phyloP scores from a whole-genome alignment of 2,329 filamentous ascomycete genomes.

The Akanthomyces uredinophilus region DNA sequence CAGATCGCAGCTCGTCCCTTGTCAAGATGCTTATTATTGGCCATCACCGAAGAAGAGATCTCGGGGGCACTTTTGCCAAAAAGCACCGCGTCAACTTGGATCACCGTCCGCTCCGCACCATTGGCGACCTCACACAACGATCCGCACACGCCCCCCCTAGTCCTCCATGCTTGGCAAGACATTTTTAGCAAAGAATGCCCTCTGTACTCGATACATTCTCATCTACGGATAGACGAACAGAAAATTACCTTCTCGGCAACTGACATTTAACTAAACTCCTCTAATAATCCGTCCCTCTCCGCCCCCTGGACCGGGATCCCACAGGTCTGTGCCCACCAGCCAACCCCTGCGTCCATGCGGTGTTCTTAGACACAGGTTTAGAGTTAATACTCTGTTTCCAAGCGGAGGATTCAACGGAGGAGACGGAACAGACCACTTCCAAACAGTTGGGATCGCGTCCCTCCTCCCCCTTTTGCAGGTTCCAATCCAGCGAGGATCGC shows the following conservation, averaged over 20 bases:
- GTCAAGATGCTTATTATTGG: not conserved
- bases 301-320: not conserved
- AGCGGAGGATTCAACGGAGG: not conserved
- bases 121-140: constrained; percentile 11
- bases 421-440: not conserved
- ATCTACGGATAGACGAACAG: not conserved
- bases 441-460: not conserved
- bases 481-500: not conserved
- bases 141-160: not conserved
- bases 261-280: not conserved
- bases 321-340: not conserved
- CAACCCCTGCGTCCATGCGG: not conserved
- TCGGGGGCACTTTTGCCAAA: not conserved
- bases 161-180: constrained; percentile 3
- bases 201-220: constrained; percentile 9
- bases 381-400: not conserved
- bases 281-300: not conserved
- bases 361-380: not conserved
- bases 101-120: not conserved
- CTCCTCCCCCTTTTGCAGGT: not conserved
- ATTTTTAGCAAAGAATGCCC: not conserved
- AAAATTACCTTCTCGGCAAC: not conserved
- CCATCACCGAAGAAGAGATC: not conserved
- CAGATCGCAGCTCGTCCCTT: not conserved
- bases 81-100: not conserved